Conservation (phyloP, 1,284 basidiomycete species). For the Xerocomus cyaneibrunnescens region DNA sequence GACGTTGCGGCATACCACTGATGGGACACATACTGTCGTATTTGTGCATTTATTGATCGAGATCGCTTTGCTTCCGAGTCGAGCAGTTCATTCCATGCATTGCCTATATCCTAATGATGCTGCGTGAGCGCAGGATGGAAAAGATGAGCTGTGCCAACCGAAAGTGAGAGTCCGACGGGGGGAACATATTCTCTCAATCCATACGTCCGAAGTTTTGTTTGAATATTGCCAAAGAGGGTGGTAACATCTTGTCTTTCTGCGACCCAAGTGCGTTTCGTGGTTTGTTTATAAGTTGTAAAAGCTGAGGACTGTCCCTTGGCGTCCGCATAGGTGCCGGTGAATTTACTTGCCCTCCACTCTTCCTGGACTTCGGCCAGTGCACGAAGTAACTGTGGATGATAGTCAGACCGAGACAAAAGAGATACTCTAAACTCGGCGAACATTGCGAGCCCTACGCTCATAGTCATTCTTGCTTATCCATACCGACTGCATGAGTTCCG, state of each 20-base stretch:
- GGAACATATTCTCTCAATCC: conserved; percentile 82
- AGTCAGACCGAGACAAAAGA: conserved; percentile 9
- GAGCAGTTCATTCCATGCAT: conserved; percentile 75
- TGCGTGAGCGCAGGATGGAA: conserved; percentile 9
- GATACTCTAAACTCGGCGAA: conserved; percentile 36
- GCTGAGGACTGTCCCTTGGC: conserved; percentile 75
- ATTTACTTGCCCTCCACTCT: conserved; percentile 62
- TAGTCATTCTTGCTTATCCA: conserved; percentile 91
- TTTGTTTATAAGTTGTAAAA: conserved; percentile 85
- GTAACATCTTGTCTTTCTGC: conserved; percentile 88
- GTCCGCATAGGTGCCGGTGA: conserved; percentile 76
- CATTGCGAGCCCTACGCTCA: conserved; percentile 79
- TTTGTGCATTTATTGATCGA: conserved; percentile 86
- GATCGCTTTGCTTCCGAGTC: conserved; percentile 77
- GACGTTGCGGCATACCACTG: not conserved
- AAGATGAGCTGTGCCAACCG: conserved; percentile 40
- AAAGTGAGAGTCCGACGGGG: conserved; percentile 64
- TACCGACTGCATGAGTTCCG: conserved; percentile 89
- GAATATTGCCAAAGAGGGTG: conserved; percentile 89
- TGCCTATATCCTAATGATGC: conserved; percentile 65
- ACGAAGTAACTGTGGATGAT: conserved; percentile 54
- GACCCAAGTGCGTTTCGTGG: conserved; percentile 85
- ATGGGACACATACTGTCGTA: conserved; percentile 69
- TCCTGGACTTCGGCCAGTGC: conserved; percentile 63
- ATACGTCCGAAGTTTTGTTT: conserved; percentile 94